These are phyloP conservation scores for Aureobasidium sp. DNA, from an alignment of 2,329 filamentous ascomycete genomes.

Conservation along the genomic window DNA sequence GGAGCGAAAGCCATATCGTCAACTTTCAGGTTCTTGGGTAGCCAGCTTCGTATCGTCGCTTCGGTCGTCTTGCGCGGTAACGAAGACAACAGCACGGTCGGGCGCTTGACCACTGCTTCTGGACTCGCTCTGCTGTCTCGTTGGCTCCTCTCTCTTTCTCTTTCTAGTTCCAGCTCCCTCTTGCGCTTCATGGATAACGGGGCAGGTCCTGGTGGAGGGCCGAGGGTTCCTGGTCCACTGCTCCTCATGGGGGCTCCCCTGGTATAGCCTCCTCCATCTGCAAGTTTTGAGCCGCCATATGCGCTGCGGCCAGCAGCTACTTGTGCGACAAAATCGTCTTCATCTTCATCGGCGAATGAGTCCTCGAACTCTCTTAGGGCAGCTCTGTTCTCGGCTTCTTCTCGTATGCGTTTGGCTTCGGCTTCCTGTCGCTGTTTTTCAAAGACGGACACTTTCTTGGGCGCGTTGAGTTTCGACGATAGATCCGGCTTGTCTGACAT, in stretches of 20 bases:
- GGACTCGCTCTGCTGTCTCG: background rate
- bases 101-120: slow-evolving; percentile 20
- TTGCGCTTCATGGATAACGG: slow-evolving; percentile 26
- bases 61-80: slow-evolving; percentile 45
- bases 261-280: slow-evolving; percentile 6
- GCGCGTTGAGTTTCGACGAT: slow-evolving; percentile 57
- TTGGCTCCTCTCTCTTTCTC: background rate
- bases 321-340: slow-evolving; percentile 10
- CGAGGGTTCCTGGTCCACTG: slow-evolving; percentile 43
- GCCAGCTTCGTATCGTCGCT: slow-evolving; percentile 40
- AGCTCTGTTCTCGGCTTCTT: slow-evolving; percentile 79
- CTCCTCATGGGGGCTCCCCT: slow-evolving; percentile 28
- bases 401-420: slow-evolving; percentile 76
- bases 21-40: slow-evolving; percentile 50
- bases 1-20: slow-evolving; percentile 63
- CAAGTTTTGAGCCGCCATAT: slow-evolving; percentile 15
- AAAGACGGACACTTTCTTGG: slow-evolving; percentile 76
- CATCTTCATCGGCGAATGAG: slow-evolving; percentile 54
- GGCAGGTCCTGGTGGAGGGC: slow-evolving; percentile 29
- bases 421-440: slow-evolving; percentile 83
- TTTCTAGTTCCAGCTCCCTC: slow-evolving; percentile 21
- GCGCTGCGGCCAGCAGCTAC: slow-evolving; percentile 24
- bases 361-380: slow-evolving; percentile 84
- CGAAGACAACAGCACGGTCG: slow-evolving; percentile 46
- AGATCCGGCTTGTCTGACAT: slow-evolving; percentile 10